These are phyloP conservation scores for Vanilla planifolia DNA, from an alignment of 106 monocot genomes.

Conservation along the genomic window DNA sequence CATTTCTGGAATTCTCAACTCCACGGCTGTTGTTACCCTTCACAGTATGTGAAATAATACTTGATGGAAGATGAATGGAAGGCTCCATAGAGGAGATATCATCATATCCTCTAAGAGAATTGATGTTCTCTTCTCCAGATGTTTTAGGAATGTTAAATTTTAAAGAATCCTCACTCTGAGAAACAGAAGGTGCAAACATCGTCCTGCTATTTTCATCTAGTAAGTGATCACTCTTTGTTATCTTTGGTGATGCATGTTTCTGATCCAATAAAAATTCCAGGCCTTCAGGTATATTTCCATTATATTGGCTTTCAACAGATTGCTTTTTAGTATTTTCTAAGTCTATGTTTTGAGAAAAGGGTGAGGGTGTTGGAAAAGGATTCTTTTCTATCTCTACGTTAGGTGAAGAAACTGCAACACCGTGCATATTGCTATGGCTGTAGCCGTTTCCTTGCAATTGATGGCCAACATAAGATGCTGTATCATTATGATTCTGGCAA, in stretches of 20 bases:
- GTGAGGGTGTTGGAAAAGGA: conserved; percentile 23
- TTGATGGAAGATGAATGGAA: conserved; percentile 21
- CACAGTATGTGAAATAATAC: conserved; percentile 19
- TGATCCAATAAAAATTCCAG: not conserved
- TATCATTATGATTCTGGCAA: conserved; percentile 13
- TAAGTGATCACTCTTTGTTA: conserved; percentile 3
- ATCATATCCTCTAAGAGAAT: conserved; percentile 10
- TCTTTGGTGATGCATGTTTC: not conserved
- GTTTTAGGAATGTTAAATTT: conserved; percentile 3
- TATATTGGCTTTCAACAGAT: not conserved
- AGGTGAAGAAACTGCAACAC: conserved; percentile 18
- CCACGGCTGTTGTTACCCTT: conserved; percentile 11
- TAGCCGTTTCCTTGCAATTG: too few relatives aligned
- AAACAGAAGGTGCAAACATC: conserved; percentile 8
- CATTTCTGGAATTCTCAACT: conserved; percentile 9
- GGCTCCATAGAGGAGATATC: conserved; percentile 6
- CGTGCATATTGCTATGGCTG: conserved; percentile 3
- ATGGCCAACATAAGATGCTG: not conserved
- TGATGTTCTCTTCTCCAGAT: conserved; percentile 12
- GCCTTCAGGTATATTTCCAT: conserved; percentile 1
- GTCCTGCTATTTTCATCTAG: conserved; percentile 6
- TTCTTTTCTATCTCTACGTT: conserved; percentile 33
- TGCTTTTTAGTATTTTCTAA: conserved; percentile 13
- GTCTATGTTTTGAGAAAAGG: conserved; percentile 9
- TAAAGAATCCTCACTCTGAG: conserved; percentile 20